These are phyloP conservation scores for Neonectria punicea DNA, from an alignment of 2,329 filamentous ascomycete species.

Conservation along the genomic window DNA sequence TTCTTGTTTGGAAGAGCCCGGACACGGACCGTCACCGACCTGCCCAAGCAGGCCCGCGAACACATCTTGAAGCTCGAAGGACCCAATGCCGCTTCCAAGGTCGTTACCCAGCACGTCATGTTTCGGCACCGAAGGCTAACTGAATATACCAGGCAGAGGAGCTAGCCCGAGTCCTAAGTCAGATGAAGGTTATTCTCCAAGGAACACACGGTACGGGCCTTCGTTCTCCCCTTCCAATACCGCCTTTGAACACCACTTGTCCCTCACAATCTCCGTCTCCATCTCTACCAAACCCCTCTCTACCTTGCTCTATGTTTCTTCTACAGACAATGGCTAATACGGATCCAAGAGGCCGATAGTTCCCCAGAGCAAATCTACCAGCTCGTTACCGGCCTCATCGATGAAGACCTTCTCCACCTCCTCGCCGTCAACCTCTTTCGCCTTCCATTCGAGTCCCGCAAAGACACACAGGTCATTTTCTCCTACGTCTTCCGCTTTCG, in stretches of 20 bases:
- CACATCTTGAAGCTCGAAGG: constrained; percentile 64
- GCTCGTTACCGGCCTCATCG: constrained; percentile 84
- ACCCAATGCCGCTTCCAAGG: constrained; percentile 60
- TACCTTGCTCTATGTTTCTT: neutral
- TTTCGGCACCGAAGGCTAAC: constrained; percentile 1
- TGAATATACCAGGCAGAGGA: constrained; percentile 76
- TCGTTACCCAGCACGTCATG: constrained; percentile 37
- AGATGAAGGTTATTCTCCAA: constrained; percentile 94
- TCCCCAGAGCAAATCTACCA: constrained; percentile 89
- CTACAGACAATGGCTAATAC: constrained; percentile 26
- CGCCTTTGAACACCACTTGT: neutral
- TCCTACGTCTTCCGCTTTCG: constrained; percentile 94
- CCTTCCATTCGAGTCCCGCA: constrained; percentile 94
- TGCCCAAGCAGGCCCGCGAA: constrained; percentile 66
- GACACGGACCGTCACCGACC: constrained; percentile 62
- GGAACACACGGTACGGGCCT: constrained; percentile 82
- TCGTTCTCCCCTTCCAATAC: neutral
- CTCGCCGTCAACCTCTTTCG: constrained; percentile 85
- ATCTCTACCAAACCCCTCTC: neutral
- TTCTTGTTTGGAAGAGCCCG: constrained; percentile 66
- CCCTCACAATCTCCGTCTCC: neutral
- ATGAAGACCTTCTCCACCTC: constrained; percentile 88
- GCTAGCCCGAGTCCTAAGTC: constrained; percentile 82
- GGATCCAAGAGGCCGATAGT: constrained; percentile 79
- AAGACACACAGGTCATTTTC: constrained; percentile 95